Conservation (phyloP, 257 asterid species). For the Lycium ferocissimum region DNA sequence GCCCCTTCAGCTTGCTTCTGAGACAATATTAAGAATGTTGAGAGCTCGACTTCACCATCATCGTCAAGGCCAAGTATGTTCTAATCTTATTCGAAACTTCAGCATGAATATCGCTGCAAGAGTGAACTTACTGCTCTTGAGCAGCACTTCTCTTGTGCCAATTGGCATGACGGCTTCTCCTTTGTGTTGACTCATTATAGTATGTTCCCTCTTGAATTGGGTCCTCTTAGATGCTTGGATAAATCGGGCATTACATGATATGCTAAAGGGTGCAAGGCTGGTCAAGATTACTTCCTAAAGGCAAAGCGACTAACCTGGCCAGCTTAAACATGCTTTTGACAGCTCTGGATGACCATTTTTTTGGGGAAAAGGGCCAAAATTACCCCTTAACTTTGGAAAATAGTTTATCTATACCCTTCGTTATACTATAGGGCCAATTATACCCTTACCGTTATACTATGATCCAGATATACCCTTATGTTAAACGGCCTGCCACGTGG, state of each 20-base stretch:
- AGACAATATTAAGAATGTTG: constrained; percentile 78
- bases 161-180: constrained; percentile 4
- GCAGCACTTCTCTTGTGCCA: background rate
- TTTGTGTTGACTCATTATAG: constrained; percentile 7
- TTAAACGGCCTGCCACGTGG: no score
- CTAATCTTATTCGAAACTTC: constrained; percentile 11
- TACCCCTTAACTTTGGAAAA: no score
- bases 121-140: background rate
- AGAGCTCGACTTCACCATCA: constrained; percentile 93
- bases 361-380: background rate
- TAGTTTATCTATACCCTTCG: no score
- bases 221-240: constrained; percentile 18
- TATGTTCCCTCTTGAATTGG: background rate
- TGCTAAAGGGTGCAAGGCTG: background rate
- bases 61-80: constrained; percentile 82
- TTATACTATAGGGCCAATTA: no score
- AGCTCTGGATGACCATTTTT: background rate
- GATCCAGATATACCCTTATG: no score
- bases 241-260: background rate
- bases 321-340: background rate
- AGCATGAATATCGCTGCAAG: background rate
- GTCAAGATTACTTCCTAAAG: background rate
- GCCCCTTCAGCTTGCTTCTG: constrained; percentile 93
- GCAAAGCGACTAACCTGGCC: background rate
- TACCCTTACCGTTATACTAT: no score